phyloP scores from a whole-genome alignment of 2,329 filamentous ascomycete species.

The Parastagonospora avenae region DNA sequence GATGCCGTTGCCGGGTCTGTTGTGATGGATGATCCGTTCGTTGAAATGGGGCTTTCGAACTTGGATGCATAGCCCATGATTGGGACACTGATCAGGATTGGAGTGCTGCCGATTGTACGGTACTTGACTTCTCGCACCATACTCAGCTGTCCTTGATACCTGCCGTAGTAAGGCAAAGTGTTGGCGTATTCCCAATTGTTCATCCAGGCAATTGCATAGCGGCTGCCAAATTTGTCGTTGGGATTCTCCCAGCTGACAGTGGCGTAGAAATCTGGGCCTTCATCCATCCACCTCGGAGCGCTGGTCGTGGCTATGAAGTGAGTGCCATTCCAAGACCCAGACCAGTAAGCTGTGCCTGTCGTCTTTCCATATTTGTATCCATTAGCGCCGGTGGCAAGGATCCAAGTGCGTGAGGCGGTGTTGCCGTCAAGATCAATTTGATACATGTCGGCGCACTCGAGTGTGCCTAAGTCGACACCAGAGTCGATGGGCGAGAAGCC shows the following conservation, averaged over 20 bases:
- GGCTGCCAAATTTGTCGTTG: neutral
- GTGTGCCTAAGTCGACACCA: neutral
- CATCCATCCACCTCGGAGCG: neutral
- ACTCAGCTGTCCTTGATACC: neutral
- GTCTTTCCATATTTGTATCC: neutral
- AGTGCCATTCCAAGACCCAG: neutral
- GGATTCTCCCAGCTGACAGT: neutral
- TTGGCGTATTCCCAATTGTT: neutral
- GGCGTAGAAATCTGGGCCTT: neutral
- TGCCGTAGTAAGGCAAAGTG: neutral
- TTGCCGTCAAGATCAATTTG: neutral
- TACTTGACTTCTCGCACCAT: neutral
- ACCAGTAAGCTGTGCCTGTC: neutral
- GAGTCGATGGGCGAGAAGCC: neutral
- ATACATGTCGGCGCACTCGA: neutral
- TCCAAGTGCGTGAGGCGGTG: neutral
- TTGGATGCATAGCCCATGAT: neutral
- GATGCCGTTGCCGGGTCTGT: neutral
- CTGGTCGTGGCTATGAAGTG: neutral
- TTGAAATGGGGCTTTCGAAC: neutral
- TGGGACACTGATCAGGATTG: neutral
- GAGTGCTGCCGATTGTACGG: neutral
- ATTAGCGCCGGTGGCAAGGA: neutral
- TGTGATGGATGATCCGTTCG: neutral
- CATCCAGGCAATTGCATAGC: neutral